A percentile compares a stretch with the other conserved stretches of the same genome.
Conservation (phyloP, 2,329 filamentous ascomycete genomes). For the Penicillium sp. region DNA sequence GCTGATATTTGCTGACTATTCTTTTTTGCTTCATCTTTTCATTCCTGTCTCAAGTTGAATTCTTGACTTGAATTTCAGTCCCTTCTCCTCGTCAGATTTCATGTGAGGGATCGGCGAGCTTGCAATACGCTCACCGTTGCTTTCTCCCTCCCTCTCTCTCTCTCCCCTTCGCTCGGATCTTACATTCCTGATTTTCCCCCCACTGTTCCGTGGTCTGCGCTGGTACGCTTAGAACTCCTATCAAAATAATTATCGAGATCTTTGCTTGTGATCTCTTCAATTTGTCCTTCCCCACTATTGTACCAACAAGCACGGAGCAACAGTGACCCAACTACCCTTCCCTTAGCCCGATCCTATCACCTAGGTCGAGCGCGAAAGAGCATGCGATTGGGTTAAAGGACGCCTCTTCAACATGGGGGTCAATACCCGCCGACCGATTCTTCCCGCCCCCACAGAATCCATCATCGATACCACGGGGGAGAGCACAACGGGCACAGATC, state of each 20-base stretch:
- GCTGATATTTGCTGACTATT: constrained; percentile 3
- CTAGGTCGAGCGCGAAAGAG: constrained; percentile 22
- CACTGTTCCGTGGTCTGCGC: constrained; percentile 22
- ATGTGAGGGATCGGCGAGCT: constrained; percentile 29
- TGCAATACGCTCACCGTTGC: constrained; percentile 4
- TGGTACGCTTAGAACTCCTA: constrained; percentile 25
- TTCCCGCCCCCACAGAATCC: constrained; percentile 53
- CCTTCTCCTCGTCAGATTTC: constrained; percentile 13
- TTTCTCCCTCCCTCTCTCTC: constrained; percentile 5
- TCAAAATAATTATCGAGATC: constrained; percentile 5
- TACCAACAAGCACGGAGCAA: constrained; percentile 22
- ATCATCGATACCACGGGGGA: constrained; percentile 44
- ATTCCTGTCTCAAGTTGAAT: background rate
- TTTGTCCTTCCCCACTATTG: constrained; percentile 14
- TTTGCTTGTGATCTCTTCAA: constrained; percentile 10
- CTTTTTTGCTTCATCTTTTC: background rate
- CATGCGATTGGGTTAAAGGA: constrained; percentile 39
- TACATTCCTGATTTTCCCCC: constrained; percentile 8
- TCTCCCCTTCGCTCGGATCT: constrained; percentile 10
- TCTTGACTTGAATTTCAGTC: background rate
- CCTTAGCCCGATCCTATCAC: constrained; percentile 11
- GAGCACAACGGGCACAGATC: constrained; percentile 47
- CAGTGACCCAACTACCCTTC: constrained; percentile 17
- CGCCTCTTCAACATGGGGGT: constrained; percentile 47
- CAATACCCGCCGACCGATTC: constrained; percentile 48